Evolutionary conservation across 2,329 filamentous ascomycete species (phyloP).

Genomic region (Trichoderma oligosporum): DNA sequence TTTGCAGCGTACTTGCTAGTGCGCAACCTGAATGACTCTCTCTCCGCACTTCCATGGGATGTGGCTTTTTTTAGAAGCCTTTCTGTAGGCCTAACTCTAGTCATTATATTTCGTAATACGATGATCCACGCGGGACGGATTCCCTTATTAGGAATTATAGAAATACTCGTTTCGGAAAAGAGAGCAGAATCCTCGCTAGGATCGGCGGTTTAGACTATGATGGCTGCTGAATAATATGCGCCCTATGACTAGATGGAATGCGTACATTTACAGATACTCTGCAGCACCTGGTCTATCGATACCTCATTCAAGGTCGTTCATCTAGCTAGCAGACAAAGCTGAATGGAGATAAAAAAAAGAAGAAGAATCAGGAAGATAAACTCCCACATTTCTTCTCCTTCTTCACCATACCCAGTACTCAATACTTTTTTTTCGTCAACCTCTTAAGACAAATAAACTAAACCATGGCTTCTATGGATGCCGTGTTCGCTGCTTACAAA

Average conservation of each 20-base stretch:
- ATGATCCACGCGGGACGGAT: not conserved
- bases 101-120: no score
- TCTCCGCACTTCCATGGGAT: no score
- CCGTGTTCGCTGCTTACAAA: not conserved
- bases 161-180: not conserved
- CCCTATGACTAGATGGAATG: not conserved
- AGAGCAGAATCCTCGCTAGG: not conserved
- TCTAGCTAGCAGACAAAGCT: not conserved
- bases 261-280: not conserved
- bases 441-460: not conserved
- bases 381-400: no score
- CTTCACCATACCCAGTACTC: not conserved
- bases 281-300: not conserved
- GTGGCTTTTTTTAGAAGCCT: no score
- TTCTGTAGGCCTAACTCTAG: no score
- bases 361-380: no score
- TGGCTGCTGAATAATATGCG: not conserved
- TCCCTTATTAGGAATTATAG: not conserved
- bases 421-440: not conserved
- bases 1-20: no score
- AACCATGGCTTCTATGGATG: constrained; percentile 8
- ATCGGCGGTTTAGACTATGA: not conserved
- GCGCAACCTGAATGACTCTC: no score
- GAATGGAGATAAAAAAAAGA: no score
- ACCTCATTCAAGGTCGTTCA: not conserved